Evolutionary conservation across 2,329 filamentous ascomycete species (phyloP).

Genomic region (Trichophyton equinum): DNA sequence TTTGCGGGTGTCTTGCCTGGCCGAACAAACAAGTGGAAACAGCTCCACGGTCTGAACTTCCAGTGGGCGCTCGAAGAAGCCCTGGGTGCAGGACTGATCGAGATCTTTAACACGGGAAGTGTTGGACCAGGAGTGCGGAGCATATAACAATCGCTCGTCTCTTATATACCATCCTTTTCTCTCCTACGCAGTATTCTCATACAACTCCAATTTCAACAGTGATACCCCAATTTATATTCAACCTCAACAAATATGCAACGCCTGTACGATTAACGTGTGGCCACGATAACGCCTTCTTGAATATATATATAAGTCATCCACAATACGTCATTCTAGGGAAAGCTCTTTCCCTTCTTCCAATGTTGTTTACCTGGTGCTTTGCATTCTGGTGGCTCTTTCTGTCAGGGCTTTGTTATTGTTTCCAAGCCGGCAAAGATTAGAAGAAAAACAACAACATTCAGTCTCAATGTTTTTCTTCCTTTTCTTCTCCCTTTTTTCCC

Average conservation of each 20-base stretch:
- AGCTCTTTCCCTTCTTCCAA: not conserved
- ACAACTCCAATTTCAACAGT: not conserved
- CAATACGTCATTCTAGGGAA: not conserved
- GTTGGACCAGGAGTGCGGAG: constrained; percentile 44
- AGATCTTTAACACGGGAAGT: constrained; percentile 51
- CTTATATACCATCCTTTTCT: not conserved
- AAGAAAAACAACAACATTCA: not conserved
- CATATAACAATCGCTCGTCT: constrained; percentile 16
- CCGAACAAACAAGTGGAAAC: constrained; percentile 51
- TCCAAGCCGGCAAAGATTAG: not conserved
- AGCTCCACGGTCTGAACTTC: constrained; percentile 47
- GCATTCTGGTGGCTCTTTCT: not conserved
- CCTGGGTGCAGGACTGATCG: constrained; percentile 47
- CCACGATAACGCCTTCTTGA: not conserved
- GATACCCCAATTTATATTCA: not conserved
- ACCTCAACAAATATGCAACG: not conserved
- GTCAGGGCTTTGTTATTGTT: not conserved
- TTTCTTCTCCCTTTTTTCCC: not conserved
- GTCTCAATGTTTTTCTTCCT: not conserved
- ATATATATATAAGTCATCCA: not conserved
- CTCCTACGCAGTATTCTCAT: not conserved
- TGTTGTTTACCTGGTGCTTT: not conserved
- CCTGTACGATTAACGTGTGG: not conserved
- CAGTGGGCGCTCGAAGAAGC: constrained; percentile 51
- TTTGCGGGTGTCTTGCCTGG: constrained; percentile 44